A percentile compares a stretch with the other conserved stretches of the same genome.
These are phyloP conservation scores for Pichia sp. DNA, from an alignment of 1,139 yeast species.

Conservation along the genomic window DNA sequence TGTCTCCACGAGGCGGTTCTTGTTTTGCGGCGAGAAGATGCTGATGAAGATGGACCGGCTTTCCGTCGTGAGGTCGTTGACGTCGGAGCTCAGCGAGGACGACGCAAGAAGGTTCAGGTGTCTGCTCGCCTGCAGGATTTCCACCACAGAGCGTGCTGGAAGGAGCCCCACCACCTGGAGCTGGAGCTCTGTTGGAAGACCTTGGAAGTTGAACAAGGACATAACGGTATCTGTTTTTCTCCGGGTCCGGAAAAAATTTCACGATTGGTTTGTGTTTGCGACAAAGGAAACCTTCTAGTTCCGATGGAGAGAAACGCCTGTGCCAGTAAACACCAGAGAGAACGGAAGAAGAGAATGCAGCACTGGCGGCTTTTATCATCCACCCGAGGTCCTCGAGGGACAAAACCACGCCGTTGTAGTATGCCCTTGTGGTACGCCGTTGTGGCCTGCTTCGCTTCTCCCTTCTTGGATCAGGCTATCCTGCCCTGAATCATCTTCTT, in stretches of 20 bases:
- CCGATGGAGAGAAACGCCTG: neutral
- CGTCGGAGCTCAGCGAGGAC: slow-evolving; percentile 5
- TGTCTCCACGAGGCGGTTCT: slow-evolving; percentile 20
- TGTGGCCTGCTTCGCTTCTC: neutral
- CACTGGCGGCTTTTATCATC: too few relatives aligned
- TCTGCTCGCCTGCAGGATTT: slow-evolving; percentile 13
- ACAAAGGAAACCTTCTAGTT: neutral
- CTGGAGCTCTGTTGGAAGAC: slow-evolving; percentile 25
- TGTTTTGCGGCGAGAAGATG: slow-evolving; percentile 29
- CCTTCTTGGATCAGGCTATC: neutral
- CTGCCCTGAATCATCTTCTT: neutral
- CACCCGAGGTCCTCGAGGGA: too few relatives aligned
- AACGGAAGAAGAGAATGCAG: neutral
- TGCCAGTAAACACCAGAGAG: too few relatives aligned
- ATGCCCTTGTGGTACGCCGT: neutral
- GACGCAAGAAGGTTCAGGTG: slow-evolving; percentile 12
- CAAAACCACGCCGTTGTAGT: too few relatives aligned
- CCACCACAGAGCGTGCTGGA: slow-evolving; percentile 16
- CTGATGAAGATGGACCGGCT: slow-evolving; percentile 19
- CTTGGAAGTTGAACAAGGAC: neutral
- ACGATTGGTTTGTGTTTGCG: too few relatives aligned
- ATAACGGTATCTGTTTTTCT: neutral
- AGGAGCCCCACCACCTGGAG: slow-evolving; percentile 17
- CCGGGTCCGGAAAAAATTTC: too few relatives aligned
- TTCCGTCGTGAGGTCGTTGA: slow-evolving; percentile 3